Base-by-base conservation (phyloP, 2,329 filamentous ascomycete genomes). In the Cladosporium sp. region DNA sequence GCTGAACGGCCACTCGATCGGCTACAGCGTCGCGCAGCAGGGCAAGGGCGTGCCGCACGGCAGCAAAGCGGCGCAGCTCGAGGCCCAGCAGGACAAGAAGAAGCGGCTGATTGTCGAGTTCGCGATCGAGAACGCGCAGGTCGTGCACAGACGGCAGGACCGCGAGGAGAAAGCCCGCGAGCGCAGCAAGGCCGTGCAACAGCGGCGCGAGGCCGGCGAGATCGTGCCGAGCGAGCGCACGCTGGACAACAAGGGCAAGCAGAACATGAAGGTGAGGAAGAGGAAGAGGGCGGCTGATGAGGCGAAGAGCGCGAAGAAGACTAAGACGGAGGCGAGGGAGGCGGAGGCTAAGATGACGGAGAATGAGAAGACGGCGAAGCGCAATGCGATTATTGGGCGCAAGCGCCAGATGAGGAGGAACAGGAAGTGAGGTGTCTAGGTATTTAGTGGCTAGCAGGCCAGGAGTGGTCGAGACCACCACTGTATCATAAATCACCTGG, bases 101-200 rank as follows among this genome's bases (percentile, higher is more conserved):
- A 93, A 95, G 79, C 86, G 95, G 14, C 80, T 99, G 60, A 92
- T 99, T 74, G 94, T 94, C 43, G 96, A 99, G 78, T 99, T 99
- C 76, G 93, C 95, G 23, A 97, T 99, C 76, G 95, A 99, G 80
- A 99, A 99, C 73, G 93, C 92, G 0, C 93, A 97, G 74, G 95
- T 99, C 1, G 90, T 99, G n/a, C 86, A 89, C 70, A 85, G 95
- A 69, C 86, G 96, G 63, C 86, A 83, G 67, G 87, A 89, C 67
- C 82, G 82, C 58, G 89, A 92, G 75, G 77, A 80, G 60, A 87
- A 87, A 69, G 80, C 83, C 5, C 77, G 82, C 49, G 78, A 83
- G 67, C 78, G 80, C 49, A 80, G 80, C 60, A 69, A 70, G 56
- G 69, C 70, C 60, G 70, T 70, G 25, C 63, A 70, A 59, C 61